phyloP scores from a whole-genome alignment of 345 rosid genomes.

The Brassica napus region DNA sequence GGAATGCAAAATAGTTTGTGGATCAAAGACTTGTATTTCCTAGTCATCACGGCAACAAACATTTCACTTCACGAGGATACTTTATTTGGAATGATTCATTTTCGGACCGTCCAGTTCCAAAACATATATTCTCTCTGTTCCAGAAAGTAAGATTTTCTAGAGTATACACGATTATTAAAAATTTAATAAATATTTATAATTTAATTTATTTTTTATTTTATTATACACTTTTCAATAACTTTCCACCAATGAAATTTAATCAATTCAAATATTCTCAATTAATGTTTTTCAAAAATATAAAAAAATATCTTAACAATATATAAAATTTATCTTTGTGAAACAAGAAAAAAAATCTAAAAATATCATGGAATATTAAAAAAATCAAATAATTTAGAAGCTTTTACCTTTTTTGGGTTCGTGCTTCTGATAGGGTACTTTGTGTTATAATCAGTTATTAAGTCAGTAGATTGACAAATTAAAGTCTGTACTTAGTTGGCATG shows the following conservation, averaged over 20 bases:
- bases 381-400: neutral
- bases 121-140: neutral
- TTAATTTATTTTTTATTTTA: no score
- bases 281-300: no score
- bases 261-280: no score
- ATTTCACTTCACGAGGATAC: conserved; percentile 21
- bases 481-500: conserved; percentile 33
- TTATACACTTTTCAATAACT: no score
- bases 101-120: conserved; percentile 18
- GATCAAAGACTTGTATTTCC: neutral
- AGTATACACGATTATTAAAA: no score
- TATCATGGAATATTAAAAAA: no score
- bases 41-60: neutral
- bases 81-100: conserved; percentile 2
- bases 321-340: no score
- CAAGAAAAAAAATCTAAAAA: no score
- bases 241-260: no score
- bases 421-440: neutral
- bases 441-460: conserved; percentile 24
- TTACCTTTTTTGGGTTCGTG: neutral
- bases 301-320: no score
- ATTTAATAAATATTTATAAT: no score
- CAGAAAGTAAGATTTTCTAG: no score
- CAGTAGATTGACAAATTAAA: conserved; percentile 26
- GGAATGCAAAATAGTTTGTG: neutral